Percentiles rank a stretch among this genome's conserved stretches.
phyloP scores from a whole-genome alignment of 768 basidiomycete genomes.

The Mycena leptocephala region DNA sequence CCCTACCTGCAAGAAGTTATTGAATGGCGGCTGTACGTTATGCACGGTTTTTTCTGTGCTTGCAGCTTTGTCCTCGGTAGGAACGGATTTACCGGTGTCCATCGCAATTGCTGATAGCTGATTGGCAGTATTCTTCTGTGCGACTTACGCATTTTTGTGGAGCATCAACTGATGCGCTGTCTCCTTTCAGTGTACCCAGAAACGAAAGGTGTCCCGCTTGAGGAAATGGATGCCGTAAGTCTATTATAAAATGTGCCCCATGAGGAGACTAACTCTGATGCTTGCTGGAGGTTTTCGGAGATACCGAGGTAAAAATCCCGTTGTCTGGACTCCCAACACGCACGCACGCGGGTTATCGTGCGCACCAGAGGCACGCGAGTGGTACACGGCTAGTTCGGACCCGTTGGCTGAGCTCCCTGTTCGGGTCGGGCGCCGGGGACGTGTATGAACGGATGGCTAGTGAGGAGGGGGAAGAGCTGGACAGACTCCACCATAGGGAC shows the following conservation, averaged over 20 bases:
- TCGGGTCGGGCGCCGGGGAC: too few species aligned
- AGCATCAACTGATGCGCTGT: slow-evolving; percentile 14
- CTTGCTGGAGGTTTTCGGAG: not conserved
- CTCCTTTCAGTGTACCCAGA: slow-evolving; percentile 75
- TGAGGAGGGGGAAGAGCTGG: too few species aligned
- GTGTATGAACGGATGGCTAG: too few species aligned
- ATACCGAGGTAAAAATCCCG: not conserved
- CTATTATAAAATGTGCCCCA: not conserved
- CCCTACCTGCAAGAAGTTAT: slow-evolving; percentile 92
- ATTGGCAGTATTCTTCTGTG: slow-evolving; percentile 79
- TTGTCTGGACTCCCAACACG: not conserved
- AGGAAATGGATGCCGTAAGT: slow-evolving; percentile 88
- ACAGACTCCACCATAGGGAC: too few species aligned
- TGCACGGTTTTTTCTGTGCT: slow-evolving; percentile 94
- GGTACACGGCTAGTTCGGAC: too few species aligned
- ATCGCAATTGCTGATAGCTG: not conserved
- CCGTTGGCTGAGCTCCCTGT: too few species aligned
- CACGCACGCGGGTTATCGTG: not conserved
- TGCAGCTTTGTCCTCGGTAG: slow-evolving; percentile 85
- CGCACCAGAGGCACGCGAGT: too few species aligned
- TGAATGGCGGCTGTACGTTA: slow-evolving; percentile 92
- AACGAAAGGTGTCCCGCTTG: slow-evolving; percentile 88
- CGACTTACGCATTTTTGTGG: slow-evolving; percentile 26
- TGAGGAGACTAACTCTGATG: not conserved
- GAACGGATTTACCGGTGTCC: not conserved